Base-by-base conservation (phyloP, 176 grass and related monocot species). In the Coix lacrymajobi region DNA sequence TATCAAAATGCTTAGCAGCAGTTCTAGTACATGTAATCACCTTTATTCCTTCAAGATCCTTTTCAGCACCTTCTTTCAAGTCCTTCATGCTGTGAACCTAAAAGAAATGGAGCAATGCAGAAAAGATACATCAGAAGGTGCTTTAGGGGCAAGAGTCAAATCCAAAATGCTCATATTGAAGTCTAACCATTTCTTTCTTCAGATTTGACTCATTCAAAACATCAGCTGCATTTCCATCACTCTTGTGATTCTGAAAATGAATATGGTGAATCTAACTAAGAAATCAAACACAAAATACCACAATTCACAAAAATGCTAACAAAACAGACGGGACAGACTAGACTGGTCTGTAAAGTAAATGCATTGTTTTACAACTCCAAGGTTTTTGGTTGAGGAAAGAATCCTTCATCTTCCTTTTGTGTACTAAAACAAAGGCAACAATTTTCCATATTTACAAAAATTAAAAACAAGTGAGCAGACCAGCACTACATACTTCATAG, bases 211-310 rank as follows among this genome's bases (percentile, higher is more conserved):
- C 41, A 10, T 17, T 75, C n/a, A 49, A 65, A 20, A 36, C 24
- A 77, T 58, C 33, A 67, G 11, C 17, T 0, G 5, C 17, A 33
- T 58, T 56, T 12, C 17, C 25, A 68, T 84, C 65, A 5, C 25
- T 34, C 64, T 62, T 85, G 40, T 43, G 33, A 20, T 71, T 78
- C 66, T 85, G 75, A 17, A 85, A 78, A 85, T 4, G 38, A 46
- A 70, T 17, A 68, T 16, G 36, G 30, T 37, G 45, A 74, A 79
- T n/a, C 16, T 31, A 81, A 28, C 43, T 86, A 81, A 75, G 7
- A 30, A 73, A 79, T n/a, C 24, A 5, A 6, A 41, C 29, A 70
- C 38, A 78, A 54, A 11, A 70, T 52, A 88, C 31, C 49, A 62
- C n/a, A 82, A 8, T 34, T 58, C 22, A 57, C 36, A 81, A 7